Conservation (phyloP, 768 basidiomycete species). For the Termitomyces sp. region DNA sequence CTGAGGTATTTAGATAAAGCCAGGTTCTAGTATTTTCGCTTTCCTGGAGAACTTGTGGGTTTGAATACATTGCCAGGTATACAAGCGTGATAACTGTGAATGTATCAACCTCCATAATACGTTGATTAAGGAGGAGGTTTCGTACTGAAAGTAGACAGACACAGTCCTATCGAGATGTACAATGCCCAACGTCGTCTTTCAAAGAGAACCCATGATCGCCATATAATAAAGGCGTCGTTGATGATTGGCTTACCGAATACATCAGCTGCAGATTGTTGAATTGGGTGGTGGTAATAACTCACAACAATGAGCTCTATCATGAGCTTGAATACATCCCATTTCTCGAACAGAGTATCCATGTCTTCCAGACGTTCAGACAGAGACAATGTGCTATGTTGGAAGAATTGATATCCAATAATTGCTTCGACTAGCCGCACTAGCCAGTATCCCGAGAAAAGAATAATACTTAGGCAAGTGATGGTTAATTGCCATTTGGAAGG, state of each 20-base stretch:
- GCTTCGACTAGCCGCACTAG: background rate
- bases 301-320: background rate
- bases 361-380: background rate
- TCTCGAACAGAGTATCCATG: background rate
- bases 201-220: background rate
- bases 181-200: background rate
- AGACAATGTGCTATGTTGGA: background rate
- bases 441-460: background rate
- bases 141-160: background rate
- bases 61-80: background rate
- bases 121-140: background rate
- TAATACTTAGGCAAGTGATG: background rate
- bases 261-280: background rate
- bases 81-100: background rate
- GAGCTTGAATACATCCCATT: background rate
- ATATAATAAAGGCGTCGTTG: background rate
- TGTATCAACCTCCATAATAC: background rate
- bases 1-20: background rate
- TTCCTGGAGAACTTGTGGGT: background rate
- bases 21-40: background rate
- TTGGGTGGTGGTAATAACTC: background rate
- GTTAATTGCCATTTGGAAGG: background rate
- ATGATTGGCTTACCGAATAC: background rate
- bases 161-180: background rate
- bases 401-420: background rate